phyloP scores from a whole-genome alignment of 768 basidiomycete species.

The Boletales sp. region DNA sequence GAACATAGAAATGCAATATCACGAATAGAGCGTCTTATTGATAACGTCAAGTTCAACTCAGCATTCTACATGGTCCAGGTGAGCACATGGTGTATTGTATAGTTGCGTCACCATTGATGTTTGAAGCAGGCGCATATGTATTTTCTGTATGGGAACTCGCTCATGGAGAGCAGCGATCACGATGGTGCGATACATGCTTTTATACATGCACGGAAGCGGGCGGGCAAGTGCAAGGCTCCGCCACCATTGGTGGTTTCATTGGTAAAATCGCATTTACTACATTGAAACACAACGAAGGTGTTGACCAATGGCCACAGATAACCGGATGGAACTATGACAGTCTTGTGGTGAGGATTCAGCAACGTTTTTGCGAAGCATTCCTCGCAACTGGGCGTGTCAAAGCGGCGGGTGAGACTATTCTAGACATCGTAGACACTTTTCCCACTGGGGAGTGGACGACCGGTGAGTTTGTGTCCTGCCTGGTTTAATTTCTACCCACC shows the following conservation, averaged over 20 bases:
- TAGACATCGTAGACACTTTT: neutral
- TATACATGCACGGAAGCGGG: neutral
- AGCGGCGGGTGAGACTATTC: neutral
- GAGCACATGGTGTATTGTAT: neutral
- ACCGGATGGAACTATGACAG: too few species aligned
- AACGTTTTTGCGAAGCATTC: conserved; percentile 2
- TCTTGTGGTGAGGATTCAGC: neutral
- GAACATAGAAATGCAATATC: neutral
- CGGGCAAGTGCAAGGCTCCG: neutral
- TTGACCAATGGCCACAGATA: neutral
- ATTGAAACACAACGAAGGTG: too few species aligned
- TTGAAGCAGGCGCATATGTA: conserved; percentile 6
- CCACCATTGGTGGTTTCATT: neutral
- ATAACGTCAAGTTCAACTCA: neutral
- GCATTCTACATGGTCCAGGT: neutral
- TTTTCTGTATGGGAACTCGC: conserved; percentile 1
- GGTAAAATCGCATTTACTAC: neutral
- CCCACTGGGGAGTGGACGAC: neutral
- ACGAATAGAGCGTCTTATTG: neutral
- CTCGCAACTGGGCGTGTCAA: neutral
- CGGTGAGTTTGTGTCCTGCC: too few species aligned
- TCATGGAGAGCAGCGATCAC: neutral
- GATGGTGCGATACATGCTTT: neutral
- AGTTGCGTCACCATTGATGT: neutral
- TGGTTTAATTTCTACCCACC: neutral